phyloP scores from a whole-genome alignment of 805 yeast species.

The Candida pseudoglaebosa region DNA sequence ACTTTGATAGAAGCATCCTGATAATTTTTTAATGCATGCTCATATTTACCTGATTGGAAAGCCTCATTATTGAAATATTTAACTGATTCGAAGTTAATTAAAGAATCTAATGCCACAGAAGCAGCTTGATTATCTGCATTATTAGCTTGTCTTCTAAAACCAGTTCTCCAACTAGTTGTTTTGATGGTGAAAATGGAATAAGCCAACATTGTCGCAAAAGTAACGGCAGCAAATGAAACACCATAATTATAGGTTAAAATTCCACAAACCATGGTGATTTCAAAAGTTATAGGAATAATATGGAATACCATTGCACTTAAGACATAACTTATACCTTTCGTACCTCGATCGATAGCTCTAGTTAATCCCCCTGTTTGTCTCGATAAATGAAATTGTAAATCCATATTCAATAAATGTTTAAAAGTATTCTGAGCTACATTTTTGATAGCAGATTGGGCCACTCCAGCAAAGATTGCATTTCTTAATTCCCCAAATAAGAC shows the following conservation, averaged over 20 bases:
- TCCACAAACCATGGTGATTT: conserved; percentile 89
- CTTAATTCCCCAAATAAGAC: conserved; percentile 91
- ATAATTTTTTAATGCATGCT: conserved; percentile 66
- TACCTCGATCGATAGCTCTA: conserved; percentile 95
- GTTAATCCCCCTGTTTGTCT: conserved; percentile 96
- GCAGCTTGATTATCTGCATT: conserved; percentile 96
- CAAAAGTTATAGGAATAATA: conserved; percentile 87
- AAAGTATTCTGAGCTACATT: conserved; percentile 87
- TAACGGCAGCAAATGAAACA: conserved; percentile 79
- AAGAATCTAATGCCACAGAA: conserved; percentile 86
- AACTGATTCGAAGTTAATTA: conserved; percentile 91
- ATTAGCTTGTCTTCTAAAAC: conserved; percentile 82
- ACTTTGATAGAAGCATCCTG: conserved; percentile 73
- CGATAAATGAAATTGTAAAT: conserved; percentile 82
- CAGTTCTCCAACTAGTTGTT: conserved; percentile 96
- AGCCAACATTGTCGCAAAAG: conserved; percentile 82
- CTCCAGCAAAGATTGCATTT: conserved; percentile 93
- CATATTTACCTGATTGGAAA: conserved; percentile 76
- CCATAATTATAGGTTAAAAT: conserved; percentile 93
- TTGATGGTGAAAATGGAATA: conserved; percentile 83
- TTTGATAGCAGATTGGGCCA: conserved; percentile 90
- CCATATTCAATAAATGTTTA: conserved; percentile 75
- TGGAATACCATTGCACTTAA: conserved; percentile 97
- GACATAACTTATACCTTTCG: conserved; percentile 93
- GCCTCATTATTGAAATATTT: conserved; percentile 90